phyloP scores from a whole-genome alignment of 2,329 filamentous ascomycete genomes.

The Drechslerella coelobrocha region DNA sequence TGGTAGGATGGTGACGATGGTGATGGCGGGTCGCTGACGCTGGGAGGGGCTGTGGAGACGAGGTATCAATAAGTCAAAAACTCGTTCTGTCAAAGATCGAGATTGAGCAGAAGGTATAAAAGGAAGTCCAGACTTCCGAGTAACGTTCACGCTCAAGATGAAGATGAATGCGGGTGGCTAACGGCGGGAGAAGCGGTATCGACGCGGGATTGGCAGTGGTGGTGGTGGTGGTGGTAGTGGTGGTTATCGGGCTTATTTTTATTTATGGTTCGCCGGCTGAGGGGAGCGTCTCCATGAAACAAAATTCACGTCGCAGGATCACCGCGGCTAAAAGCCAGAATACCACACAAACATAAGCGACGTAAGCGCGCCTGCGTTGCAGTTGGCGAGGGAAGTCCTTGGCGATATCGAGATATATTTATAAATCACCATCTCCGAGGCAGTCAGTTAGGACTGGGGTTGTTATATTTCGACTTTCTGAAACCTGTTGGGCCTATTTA shows the following conservation, averaged over 20 bases:
- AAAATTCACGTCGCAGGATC: constrained; percentile 32
- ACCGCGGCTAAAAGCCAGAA: constrained; percentile 34
- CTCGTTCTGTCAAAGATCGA: constrained; percentile 50
- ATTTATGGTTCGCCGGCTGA: constrained; percentile 32
- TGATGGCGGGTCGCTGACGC: not conserved
- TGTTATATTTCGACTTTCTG: too few relatives aligned
- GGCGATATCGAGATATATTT: not conserved
- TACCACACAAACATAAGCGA: constrained; percentile 39
- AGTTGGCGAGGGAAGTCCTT: not conserved
- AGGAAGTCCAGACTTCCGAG: constrained; percentile 49
- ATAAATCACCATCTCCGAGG: not conserved
- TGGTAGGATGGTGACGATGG: constrained; percentile 8
- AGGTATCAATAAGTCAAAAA: constrained; percentile 33
- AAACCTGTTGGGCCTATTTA: too few relatives aligned
- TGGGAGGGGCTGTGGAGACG: constrained; percentile 17
- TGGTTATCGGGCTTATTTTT: too few relatives aligned
- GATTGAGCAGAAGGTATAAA: constrained; percentile 22
- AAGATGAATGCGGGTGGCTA: constrained; percentile 22
- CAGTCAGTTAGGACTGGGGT: not conserved
- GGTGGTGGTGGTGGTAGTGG: not conserved
- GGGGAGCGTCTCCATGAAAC: constrained; percentile 45
- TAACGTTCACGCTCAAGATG: constrained; percentile 24
- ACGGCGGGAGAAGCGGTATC: constrained; percentile 3
- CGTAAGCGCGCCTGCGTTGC: constrained; percentile 41
- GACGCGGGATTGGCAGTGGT: not conserved